Conservation (phyloP, 495 filamentous ascomycete species). For the Tuber indicum region DNA sequence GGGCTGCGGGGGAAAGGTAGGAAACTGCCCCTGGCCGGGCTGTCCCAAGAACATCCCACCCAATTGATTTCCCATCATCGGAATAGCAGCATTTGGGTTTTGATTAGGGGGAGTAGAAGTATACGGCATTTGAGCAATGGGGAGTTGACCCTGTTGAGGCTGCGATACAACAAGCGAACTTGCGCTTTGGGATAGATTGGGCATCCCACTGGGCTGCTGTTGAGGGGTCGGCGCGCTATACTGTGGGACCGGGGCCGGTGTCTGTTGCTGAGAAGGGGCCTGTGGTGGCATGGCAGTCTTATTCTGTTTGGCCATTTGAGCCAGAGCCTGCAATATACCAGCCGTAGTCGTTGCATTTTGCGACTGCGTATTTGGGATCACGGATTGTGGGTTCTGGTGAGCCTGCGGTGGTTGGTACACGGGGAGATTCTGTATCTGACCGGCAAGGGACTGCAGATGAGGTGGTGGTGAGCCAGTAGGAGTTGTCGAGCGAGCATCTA, state of each 20-base stretch:
- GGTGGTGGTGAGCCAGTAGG: conserved; percentile 71
- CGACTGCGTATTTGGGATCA: conserved; percentile 43
- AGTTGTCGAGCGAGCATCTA: conserved; percentile 65
- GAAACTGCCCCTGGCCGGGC: conserved; percentile 25
- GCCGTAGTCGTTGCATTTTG: conserved; percentile 52
- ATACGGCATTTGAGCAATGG: conserved; percentile 31
- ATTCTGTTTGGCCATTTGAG: conserved; percentile 79
- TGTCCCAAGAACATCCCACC: conserved; percentile 35
- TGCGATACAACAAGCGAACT: conserved; percentile 31
- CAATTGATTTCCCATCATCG: conserved; percentile 36
- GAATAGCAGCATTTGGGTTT: conserved; percentile 30
- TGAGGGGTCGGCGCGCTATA: conserved; percentile 36
- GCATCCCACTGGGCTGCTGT: conserved; percentile 29
- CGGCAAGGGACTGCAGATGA: conserved; percentile 46
- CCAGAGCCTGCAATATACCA: conserved; percentile 72
- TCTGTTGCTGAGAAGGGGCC: conserved; percentile 49
- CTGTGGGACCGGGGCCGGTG: conserved; percentile 46
- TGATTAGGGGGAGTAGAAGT: conserved; percentile 45
- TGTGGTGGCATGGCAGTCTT: conserved; percentile 55
- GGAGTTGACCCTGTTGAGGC: conserved; percentile 23
- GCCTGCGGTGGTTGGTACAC: conserved; percentile 42
- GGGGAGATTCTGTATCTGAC: conserved; percentile 43
- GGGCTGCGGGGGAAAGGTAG: conserved; percentile 22
- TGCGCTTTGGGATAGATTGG: conserved; percentile 32
- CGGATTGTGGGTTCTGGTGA: conserved; percentile 26